These are phyloP conservation scores for Lithospermum erythrorhizon DNA, from an alignment of 257 asterid species.

Conservation along the genomic window DNA sequence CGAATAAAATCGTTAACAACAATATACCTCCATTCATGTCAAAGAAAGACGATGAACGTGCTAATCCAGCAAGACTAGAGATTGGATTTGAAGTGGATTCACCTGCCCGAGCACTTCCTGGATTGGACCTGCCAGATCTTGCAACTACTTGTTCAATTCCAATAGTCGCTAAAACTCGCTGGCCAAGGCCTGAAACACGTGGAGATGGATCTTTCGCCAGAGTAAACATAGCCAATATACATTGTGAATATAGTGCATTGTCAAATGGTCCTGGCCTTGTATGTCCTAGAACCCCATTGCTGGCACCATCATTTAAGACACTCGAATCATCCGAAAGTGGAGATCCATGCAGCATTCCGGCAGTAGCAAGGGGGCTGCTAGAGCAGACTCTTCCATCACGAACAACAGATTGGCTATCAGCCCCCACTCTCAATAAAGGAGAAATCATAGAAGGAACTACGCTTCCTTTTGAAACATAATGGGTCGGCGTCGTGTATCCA, in stretches of 20 bases:
- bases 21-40: conserved; percentile 74
- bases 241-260: conserved; percentile 52
- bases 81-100: conserved; percentile 36
- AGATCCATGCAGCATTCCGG: conserved; percentile 76
- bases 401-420: conserved; percentile 39
- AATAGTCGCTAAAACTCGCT: conserved; percentile 54
- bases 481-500: conserved; percentile 78
- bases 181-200: conserved; percentile 65
- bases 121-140: conserved; percentile 22
- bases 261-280: conserved; percentile 47
- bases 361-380: conserved; percentile 70
- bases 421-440: conserved; percentile 56
- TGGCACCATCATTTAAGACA: conserved; percentile 33
- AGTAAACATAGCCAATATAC: conserved; percentile 61
- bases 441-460: conserved; percentile 54
- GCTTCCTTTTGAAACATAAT: conserved; percentile 60
- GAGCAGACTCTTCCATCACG: conserved; percentile 59
- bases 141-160: conserved; percentile 78
- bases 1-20: not conserved
- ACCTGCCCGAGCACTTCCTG: conserved; percentile 17
- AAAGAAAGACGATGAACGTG: conserved; percentile 93
- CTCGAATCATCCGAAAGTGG: conserved; percentile 84
- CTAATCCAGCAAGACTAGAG: conserved; percentile 65
- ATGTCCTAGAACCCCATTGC: conserved; percentile 52
- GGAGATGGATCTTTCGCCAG: conserved; percentile 88